Percentiles rank a stretch among this genome's conserved stretches.
Conservation (phyloP, 2,329 filamentous ascomycete species). For the Fusarium veterinarium region DNA sequence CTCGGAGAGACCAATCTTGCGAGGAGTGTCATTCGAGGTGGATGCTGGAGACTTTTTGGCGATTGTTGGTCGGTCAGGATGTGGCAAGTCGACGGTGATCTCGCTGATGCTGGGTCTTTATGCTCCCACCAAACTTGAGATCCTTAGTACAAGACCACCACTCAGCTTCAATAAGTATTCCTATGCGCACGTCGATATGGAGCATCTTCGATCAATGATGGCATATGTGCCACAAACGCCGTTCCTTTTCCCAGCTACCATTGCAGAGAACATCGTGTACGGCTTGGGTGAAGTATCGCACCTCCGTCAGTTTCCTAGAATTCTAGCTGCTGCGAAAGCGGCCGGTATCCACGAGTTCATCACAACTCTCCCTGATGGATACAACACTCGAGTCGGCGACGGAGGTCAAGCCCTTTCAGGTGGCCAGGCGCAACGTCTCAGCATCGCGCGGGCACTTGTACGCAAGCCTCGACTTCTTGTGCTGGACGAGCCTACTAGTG, state of each 20-base stretch:
- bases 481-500: constrained; percentile 88
- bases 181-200: constrained; percentile 68
- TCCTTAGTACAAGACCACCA: constrained; percentile 40
- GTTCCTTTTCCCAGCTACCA: constrained; percentile 80
- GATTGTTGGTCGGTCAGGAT: constrained; percentile 85
- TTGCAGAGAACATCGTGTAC: constrained; percentile 86
- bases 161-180: constrained; percentile 70
- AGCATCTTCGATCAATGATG: constrained; percentile 69
- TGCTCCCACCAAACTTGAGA: constrained; percentile 45
- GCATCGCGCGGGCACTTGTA: constrained; percentile 82
- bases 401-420: constrained; percentile 80
- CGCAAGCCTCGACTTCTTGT: constrained; percentile 78
- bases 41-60: constrained; percentile 74
- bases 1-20: constrained; percentile 65
- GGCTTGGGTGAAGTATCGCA: constrained; percentile 70
- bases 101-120: constrained; percentile 81
- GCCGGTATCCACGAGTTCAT: constrained; percentile 84
- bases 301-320: constrained; percentile 56
- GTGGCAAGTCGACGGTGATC: constrained; percentile 89
- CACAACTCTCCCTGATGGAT: constrained; percentile 68
- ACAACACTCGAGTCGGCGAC: constrained; percentile 78
- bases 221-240: constrained; percentile 78
- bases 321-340: constrained; percentile 64
- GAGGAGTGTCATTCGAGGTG: constrained; percentile 74
- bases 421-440: constrained; percentile 84